A percentile compares a stretch with the other conserved stretches of the same genome.
Conservation (phyloP, 2,329 filamentous ascomycete species). For the Pestalotiopsis sp. region DNA sequence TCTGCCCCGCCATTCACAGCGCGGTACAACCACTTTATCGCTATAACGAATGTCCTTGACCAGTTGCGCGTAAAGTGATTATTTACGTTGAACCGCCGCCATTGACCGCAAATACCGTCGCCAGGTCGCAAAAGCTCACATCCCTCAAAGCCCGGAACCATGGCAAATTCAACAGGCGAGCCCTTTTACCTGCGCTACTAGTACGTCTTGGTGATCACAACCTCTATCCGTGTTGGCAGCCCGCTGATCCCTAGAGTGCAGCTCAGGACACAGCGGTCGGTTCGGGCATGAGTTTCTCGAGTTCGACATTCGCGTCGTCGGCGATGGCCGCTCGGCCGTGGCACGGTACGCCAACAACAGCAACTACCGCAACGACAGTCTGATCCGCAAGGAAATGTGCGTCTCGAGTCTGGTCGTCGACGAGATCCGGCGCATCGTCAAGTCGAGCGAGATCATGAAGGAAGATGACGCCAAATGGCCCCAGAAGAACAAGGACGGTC, state of each 20-base stretch:
- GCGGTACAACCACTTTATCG: not conserved
- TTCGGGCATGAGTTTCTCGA: slow-evolving; percentile 99
- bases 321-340: slow-evolving; percentile 89
- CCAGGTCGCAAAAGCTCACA: not conserved
- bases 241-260: slow-evolving; percentile 39
- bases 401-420: slow-evolving; percentile 88
- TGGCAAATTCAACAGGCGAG: slow-evolving; percentile 52
- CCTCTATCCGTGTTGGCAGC: not conserved
- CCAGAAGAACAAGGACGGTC: slow-evolving; percentile 98
- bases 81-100: not conserved
- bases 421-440: slow-evolving; percentile 97
- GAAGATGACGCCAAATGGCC: slow-evolving; percentile 99
- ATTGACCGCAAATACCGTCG: not conserved
- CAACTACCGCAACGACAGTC: slow-evolving; percentile 97
- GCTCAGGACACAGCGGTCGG: slow-evolving; percentile 94
- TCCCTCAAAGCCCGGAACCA: not conserved
- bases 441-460: slow-evolving; percentile 96
- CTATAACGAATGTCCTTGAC: not conserved
- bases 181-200: slow-evolving; percentile 98
- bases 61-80: not conserved
- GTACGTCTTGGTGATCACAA: slow-evolving; percentile 55
- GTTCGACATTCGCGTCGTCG: slow-evolving; percentile 92
- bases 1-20: slow-evolving; percentile 6
- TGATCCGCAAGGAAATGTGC: slow-evolving; percentile 99
- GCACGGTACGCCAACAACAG: slow-evolving; percentile 99